Base-by-base conservation (phyloP, 2,329 filamentous ascomycete species). In the Cylindrodendrum hubeiense region DNA sequence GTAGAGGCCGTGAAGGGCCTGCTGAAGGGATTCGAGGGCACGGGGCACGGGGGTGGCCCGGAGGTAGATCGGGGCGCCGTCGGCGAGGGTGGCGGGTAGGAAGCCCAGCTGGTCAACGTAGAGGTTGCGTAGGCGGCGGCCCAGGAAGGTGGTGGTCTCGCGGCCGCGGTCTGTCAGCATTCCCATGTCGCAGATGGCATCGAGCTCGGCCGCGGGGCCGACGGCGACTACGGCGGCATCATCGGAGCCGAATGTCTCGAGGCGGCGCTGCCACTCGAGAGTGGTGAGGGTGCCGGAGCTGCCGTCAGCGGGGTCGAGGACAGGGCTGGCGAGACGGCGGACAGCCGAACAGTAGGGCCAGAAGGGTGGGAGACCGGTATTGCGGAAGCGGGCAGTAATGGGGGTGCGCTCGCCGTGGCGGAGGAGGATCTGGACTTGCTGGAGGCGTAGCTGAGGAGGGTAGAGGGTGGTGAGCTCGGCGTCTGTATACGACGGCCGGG, bases 331-430 rank as follows among this genome's bases (percentile, higher is more conserved):
- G 77, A 98, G 86, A 70, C 91, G 90, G 64, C 89, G 87, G 22
- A 92, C 93, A 60, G 91, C 89, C 69, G 88, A 87, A 82, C 96
- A 99, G 81, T 98, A 98, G 2, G 96, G 94, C 96, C 96, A 99
- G 80, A 90, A 90, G 53, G 86, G 77, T 46, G 82, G 78, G n/a
- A 91, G 84, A 12, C 89, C 89, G 51, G 88, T 87, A 81, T 95
- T 96, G 76, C 93, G 88, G 79, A 99, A 98, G 41, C 96, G 91
- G n/a, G 93, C 87, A 63, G 90, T 92, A 28, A 98, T 93, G 28
- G 95, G 95, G 8, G 91, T 95, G 63, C 95, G 91, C 83, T 91
- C 89, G 81, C 92, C 92, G 80, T 95, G 92, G 63, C 92, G 90
- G 74, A 94, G 87, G 67, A 94, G 87, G 73, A 98, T 86, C 82